A percentile compares a stretch with the other conserved stretches of the same genome.
phyloP scores from a whole-genome alignment of 441 rosid genomes.

The Melianthus villosus region DNA sequence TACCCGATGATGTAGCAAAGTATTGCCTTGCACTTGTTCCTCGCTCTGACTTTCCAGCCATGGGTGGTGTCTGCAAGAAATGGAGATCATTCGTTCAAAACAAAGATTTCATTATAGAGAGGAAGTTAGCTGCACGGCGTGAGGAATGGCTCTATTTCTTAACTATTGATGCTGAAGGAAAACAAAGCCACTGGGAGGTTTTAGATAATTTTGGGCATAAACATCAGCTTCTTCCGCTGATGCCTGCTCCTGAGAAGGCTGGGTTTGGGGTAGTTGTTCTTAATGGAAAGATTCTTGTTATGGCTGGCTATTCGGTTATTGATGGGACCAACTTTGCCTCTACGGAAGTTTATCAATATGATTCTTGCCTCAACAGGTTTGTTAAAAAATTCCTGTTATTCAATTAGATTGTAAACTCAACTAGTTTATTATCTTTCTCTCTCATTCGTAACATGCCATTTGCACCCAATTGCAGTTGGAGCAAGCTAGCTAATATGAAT shows the following conservation, averaged over 20 bases:
- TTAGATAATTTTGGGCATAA: slow-evolving; percentile 52
- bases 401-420: too few relatives aligned
- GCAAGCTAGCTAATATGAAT: slow-evolving; percentile 57
- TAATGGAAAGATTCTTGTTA: slow-evolving; percentile 65
- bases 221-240: slow-evolving; percentile 44
- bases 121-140: slow-evolving; percentile 58
- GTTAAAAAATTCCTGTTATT: slow-evolving; percentile 6
- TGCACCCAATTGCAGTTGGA: slow-evolving; percentile 48
- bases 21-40: slow-evolving; percentile 79
- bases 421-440: too few relatives aligned
- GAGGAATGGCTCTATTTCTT: slow-evolving; percentile 86
- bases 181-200: slow-evolving; percentile 85
- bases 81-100: slow-evolving; percentile 77
- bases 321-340: slow-evolving; percentile 46
- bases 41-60: slow-evolving; percentile 46
- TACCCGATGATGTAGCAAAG: slow-evolving; percentile 81
- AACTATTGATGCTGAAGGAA: slow-evolving; percentile 48
- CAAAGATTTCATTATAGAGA: slow-evolving; percentile 57
- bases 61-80: slow-evolving; percentile 79
- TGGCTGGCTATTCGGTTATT: slow-evolving; percentile 54
- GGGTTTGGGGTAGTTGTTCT: slow-evolving; percentile 67
- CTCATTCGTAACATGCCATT: not conserved
- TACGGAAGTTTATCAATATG: slow-evolving; percentile 70
- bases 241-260: slow-evolving; percentile 64
- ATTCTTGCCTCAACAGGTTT: slow-evolving; percentile 91